A percentile compares a stretch with the other conserved stretches of the same genome.
phyloP scores from a whole-genome alignment of 2,329 filamentous ascomycete genomes.

The Aspergillus neotritici region DNA sequence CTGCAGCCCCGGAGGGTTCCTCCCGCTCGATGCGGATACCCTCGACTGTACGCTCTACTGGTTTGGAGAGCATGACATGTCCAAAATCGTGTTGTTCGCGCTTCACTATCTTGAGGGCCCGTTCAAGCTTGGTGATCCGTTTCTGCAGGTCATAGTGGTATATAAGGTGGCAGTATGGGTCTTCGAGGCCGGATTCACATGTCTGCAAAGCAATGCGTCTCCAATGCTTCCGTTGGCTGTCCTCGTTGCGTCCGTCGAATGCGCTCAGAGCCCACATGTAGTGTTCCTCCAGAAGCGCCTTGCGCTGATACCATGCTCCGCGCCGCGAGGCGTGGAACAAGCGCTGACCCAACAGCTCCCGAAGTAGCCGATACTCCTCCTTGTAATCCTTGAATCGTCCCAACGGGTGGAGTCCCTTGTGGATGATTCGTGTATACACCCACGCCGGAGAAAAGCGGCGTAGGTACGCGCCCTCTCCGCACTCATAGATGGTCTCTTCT shows the following conservation, averaged over 20 bases:
- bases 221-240: constrained; percentile 75
- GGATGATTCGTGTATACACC: constrained; percentile 86
- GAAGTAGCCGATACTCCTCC: constrained; percentile 68
- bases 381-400: constrained; percentile 76
- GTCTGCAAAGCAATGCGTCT: constrained; percentile 68
- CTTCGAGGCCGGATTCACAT: constrained; percentile 80
- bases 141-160: constrained; percentile 95
- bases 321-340: constrained; percentile 81
- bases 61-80: constrained; percentile 71
- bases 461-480: constrained; percentile 80
- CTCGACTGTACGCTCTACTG: constrained; percentile 67
- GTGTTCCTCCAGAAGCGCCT: constrained; percentile 88
- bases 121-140: constrained; percentile 85
- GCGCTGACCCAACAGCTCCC: constrained; percentile 69
- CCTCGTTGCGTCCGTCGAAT: constrained; percentile 44
- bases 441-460: constrained; percentile 85
- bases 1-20: constrained; percentile 27
- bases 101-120: constrained; percentile 71
- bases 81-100: constrained; percentile 88
- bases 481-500: constrained; percentile 70
- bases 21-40: constrained; percentile 71
- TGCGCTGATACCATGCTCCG: constrained; percentile 92
- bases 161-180: constrained; percentile 82
- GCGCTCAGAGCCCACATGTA: constrained; percentile 69
- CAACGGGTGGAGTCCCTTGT: constrained; percentile 75